A percentile compares a stretch with the other conserved stretches of the same genome.
These are phyloP conservation scores for Fistulifera solaris DNA, from an alignment of 108 stramenopile species.

Conservation along the genomic window DNA sequence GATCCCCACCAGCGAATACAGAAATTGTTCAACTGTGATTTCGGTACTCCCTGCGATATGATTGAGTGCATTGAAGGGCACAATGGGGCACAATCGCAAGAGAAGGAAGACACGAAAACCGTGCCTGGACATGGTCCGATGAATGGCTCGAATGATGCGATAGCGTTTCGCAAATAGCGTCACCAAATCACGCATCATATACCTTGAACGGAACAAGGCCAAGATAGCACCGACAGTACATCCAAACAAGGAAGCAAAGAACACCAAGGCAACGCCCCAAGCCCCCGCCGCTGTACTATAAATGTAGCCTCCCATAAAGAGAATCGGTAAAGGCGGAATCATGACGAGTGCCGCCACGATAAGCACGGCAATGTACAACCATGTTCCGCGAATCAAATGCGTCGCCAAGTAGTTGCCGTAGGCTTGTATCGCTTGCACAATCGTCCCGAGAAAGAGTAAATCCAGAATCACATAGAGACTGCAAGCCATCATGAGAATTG, in stretches of 20 bases:
- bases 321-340: slow-evolving; percentile 55
- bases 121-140: slow-evolving; percentile 42
- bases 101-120: slow-evolving; percentile 59
- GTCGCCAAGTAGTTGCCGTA: slow-evolving; percentile 56
- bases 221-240: slow-evolving; percentile 30
- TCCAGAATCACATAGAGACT: slow-evolving; percentile 3
- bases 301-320: slow-evolving; percentile 66
- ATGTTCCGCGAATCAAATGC: slow-evolving; percentile 38
- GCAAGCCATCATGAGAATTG: background rate
- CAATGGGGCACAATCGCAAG: slow-evolving; percentile 46
- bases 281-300: slow-evolving; percentile 47
- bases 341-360: slow-evolving; percentile 55
- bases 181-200: slow-evolving; percentile 53
- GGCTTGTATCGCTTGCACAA: background rate
- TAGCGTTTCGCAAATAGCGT: slow-evolving; percentile 37
- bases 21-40: slow-evolving; percentile 2
- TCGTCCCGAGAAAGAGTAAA: background rate
- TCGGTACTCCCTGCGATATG: slow-evolving; percentile 39
- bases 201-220: slow-evolving; percentile 57
- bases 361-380: slow-evolving; percentile 50
- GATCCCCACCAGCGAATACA: slow-evolving; percentile 20
- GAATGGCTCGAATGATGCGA: slow-evolving; percentile 42
- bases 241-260: slow-evolving; percentile 41
- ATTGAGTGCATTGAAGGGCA: slow-evolving; percentile 62
- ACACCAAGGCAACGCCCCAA: slow-evolving; percentile 38